Evolutionary conservation across 2,329 filamentous ascomycete genomes (phyloP).

Genomic region (Colletotrichum gloeosporioides): DNA sequence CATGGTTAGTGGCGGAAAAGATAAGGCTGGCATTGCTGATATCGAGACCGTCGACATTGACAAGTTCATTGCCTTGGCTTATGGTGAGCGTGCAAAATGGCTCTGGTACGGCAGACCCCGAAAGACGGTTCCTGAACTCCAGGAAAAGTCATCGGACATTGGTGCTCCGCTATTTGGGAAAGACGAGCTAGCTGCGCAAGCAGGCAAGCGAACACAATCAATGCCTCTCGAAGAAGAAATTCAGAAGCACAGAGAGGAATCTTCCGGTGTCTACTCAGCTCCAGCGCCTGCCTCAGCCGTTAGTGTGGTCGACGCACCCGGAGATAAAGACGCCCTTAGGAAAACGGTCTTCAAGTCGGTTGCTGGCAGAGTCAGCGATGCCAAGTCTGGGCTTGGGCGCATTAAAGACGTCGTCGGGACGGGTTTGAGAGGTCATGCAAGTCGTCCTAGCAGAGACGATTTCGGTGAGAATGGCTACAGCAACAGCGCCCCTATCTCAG

Average conservation of each 20-base stretch:
- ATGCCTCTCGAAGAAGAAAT: constrained; percentile 58
- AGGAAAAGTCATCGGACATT: constrained; percentile 52
- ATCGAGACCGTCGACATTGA: constrained; percentile 93
- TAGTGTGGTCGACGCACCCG: constrained; percentile 51
- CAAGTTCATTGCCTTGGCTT: constrained; percentile 77
- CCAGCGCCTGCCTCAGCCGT: constrained; percentile 49
- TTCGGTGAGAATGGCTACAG: constrained; percentile 39
- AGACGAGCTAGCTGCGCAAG: constrained; percentile 51
- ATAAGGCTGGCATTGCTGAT: constrained; percentile 89
- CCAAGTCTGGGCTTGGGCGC: constrained; percentile 80
- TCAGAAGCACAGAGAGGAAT: constrained; percentile 51
- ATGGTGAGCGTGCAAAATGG: constrained; percentile 88
- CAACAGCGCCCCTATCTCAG: constrained; percentile 37
- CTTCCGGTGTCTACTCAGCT: constrained; percentile 46
- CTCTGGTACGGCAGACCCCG: constrained; percentile 91
- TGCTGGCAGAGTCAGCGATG: constrained; percentile 79
- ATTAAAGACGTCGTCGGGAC: constrained; percentile 85
- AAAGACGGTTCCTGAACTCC: constrained; percentile 59
- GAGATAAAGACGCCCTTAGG: constrained; percentile 63
- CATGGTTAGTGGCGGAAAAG: constrained; percentile 80
- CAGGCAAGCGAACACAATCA: constrained; percentile 55
- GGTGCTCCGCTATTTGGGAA: constrained; percentile 58
- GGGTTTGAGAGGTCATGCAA: constrained; percentile 56
- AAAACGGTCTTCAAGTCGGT: constrained; percentile 80
- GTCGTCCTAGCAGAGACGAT: constrained; percentile 65